These are phyloP conservation scores for Tanacetum coccineum DNA, from an alignment of 129 eudicot genomes.

Conservation along the genomic window DNA sequence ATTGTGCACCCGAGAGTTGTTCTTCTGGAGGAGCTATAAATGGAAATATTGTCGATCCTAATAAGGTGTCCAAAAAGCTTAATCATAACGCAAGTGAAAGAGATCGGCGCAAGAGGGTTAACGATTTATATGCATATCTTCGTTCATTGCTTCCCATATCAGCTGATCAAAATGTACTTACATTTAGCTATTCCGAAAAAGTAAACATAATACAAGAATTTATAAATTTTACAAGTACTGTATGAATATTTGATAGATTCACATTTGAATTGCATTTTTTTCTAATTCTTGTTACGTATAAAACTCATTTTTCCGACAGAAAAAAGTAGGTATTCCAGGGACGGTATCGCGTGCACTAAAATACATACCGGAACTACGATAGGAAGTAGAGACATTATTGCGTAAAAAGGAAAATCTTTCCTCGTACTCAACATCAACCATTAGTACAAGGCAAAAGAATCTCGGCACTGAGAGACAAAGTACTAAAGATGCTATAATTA, in stretches of 20 bases:
- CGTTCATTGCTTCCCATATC: slow-evolving; percentile 30
- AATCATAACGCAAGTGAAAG: slow-evolving; percentile 36
- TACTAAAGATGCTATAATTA: not conserved
- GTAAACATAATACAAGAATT: too few relatives aligned
- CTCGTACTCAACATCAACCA: slow-evolving; percentile 11
- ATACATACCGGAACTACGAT: slow-evolving; percentile 71
- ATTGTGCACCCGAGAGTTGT: slow-evolving; percentile 19
- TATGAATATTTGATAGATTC: too few relatives aligned
- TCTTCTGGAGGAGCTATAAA: slow-evolving; percentile 21
- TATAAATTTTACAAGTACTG: too few relatives aligned
- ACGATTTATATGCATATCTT: slow-evolving; percentile 25
- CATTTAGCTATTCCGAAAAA: too few relatives aligned
- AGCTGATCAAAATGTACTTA: slow-evolving; percentile 20
- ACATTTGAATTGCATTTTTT: too few relatives aligned
- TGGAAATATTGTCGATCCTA: not conserved
- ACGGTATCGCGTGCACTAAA: slow-evolving; percentile 61
- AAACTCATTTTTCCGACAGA: slow-evolving; percentile 33
- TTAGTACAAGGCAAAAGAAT: not conserved
- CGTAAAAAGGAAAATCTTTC: slow-evolving; percentile 41
- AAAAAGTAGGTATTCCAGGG: slow-evolving; percentile 66
- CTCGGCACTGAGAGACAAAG: slow-evolving; percentile 9
- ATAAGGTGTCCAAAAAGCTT: slow-evolving; percentile 21
- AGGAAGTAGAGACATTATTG: slow-evolving; percentile 45
- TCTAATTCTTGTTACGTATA: too few relatives aligned
- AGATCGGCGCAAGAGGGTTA: slow-evolving; percentile 36